Evolutionary conservation across 1,284 basidiomycete genomes (phyloP), one percentile per base, ranked within the genome.

Genomic region (Puccinia horiana): DNA sequence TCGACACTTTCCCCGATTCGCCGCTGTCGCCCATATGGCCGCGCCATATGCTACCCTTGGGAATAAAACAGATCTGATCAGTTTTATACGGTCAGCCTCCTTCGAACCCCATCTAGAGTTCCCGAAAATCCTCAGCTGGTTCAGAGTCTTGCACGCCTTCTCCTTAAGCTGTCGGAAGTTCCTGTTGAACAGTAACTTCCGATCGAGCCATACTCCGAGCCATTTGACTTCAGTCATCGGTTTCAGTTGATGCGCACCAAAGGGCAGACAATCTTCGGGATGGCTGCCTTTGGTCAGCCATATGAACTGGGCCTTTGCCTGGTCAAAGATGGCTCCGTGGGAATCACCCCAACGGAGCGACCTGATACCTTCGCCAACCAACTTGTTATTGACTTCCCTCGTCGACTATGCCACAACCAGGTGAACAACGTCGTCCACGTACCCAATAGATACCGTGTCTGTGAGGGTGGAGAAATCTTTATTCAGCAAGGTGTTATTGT

Each of bases 321-420:
- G 58, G 35, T 63, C 58, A 63, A 63, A 63, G 58, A 63, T 37
- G 14, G 58, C 58, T 29, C 58, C 58, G 35, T 63, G 58, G 58
- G 58, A 63, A 29, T 63, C 35, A 29, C 58, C 58, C 58, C 58
- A 63, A 11, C 18, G 58, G 9, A 63, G 58, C 35, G n/a, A n/a
- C n/a, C n/a, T n/a, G 4, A 2, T 4, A 0, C 61, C 35, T 54
- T 54, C 52, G 5, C 11, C 5, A 54, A n/a, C 23, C 9, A 63
- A 3, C 35, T 4, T 11, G 5, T 9, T 32, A 20, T 26, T 63
- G n/a, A 3, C 23, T n/a, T 35, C n/a, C 16, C 11, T 40, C 9
- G 29, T 12, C 14, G 29, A 35, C 32, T 29, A 4, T 63, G 58
- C 29, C 6, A 32, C 58, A 20, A 63, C 58, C 29, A 76, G n/a